Percentiles rank a stretch among this genome's conserved stretches.
Conservation (phyloP, 176 grass and related monocot species). For the Zea luxurians region DNA sequence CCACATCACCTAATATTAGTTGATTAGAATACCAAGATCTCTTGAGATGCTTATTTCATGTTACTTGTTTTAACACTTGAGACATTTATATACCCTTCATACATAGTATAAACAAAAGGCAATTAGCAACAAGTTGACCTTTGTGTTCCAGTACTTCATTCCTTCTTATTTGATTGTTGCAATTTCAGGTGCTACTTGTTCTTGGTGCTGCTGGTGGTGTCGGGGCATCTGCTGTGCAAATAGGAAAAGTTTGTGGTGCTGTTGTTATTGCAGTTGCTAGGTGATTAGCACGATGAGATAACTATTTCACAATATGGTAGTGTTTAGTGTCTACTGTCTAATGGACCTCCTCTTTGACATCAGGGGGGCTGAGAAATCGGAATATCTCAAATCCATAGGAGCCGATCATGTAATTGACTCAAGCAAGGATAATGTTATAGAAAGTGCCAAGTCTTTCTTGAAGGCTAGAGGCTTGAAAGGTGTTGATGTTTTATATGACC, state of each 20-base stretch:
- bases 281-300: constrained; percentile 39
- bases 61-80: constrained; percentile 18
- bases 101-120: neutral
- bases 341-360: constrained; percentile 19
- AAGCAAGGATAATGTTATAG: constrained; percentile 71
- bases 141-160: neutral
- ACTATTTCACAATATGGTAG: constrained; percentile 5
- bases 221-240: constrained; percentile 85
- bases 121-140: neutral
- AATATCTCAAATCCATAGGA: constrained; percentile 82
- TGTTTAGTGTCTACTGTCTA: constrained; percentile 12
- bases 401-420: constrained; percentile 85
- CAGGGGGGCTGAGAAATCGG: constrained; percentile 74
- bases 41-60: neutral
- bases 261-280: constrained; percentile 88
- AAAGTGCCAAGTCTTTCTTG: constrained; percentile 78
- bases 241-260: constrained; percentile 95
- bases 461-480: constrained; percentile 78
- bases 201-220: constrained; percentile 96
- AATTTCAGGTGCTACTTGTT: constrained; percentile 88
- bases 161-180: constrained; percentile 12
- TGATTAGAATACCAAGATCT: neutral
- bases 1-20: neutral
- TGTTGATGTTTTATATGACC: constrained; percentile 93
- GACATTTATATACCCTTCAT: constrained; percentile 11